A percentile compares a stretch with the other conserved stretches of the same genome.
Evolutionary conservation across 441 rosid species (phyloP).

Genomic region (Codiaeum variegatum): DNA sequence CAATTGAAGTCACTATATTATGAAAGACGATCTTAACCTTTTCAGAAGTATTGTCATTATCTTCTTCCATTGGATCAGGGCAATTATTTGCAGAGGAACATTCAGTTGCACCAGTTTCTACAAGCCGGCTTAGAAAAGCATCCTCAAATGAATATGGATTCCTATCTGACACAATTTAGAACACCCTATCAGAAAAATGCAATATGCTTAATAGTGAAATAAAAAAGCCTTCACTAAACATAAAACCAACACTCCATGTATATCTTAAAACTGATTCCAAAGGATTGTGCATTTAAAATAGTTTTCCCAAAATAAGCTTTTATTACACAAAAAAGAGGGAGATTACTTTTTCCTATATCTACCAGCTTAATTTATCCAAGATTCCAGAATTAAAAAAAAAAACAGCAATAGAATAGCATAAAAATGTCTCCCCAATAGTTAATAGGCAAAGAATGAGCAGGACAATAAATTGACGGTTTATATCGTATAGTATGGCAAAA

Average conservation of each 20-base stretch:
- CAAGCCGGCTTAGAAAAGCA: conserved; percentile 61
- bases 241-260: not conserved
- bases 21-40: conserved; percentile 42
- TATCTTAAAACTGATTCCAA: not conserved
- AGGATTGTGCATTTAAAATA: not conserved
- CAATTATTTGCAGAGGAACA: conserved; percentile 55
- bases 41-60: conserved; percentile 33
- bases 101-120: conserved; percentile 80
- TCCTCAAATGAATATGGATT: conserved; percentile 42
- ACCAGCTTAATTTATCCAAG: not conserved
- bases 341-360: not conserved
- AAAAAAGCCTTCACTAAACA: not conserved
- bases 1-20: conserved; percentile 47
- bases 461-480: not conserved
- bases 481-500: not conserved
- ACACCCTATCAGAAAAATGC: conserved; percentile 31
- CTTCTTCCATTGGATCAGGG: conserved; percentile 40
- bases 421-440: not conserved
- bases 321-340: not conserved
- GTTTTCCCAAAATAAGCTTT: not conserved
- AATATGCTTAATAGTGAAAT: conserved; percentile 12
- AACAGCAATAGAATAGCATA: not conserved
- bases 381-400: not conserved
- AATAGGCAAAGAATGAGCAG: not conserved
- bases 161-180: conserved; percentile 45